phyloP scores from a whole-genome alignment of 768 basidiomycete genomes.

The Pseudohyphozyma bogoriensis region DNA sequence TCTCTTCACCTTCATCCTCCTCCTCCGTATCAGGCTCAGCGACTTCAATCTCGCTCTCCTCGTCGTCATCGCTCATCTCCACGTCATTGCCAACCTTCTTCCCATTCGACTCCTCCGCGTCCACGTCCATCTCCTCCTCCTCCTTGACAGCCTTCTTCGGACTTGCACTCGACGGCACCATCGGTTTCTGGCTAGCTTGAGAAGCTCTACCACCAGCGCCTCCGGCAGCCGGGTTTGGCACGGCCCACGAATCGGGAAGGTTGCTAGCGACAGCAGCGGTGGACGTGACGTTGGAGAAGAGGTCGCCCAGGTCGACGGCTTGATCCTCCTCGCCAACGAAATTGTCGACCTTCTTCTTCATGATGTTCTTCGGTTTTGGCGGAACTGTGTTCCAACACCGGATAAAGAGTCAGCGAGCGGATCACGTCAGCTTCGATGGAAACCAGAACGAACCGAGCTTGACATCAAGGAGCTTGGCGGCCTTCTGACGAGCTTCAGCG shows the following conservation, averaged over 20 bases:
- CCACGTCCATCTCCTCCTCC: background rate
- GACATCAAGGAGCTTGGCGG: slow-evolving; percentile 60
- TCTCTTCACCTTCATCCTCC: slow-evolving; percentile 31
- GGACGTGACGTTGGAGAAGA: slow-evolving; percentile 4
- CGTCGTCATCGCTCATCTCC: slow-evolving; percentile 22
- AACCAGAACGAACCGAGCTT: slow-evolving; percentile 52
- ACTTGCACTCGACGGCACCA: slow-evolving; percentile 1
- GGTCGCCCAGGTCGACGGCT: background rate
- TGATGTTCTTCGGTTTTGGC: slow-evolving; percentile 25
- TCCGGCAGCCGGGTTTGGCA: background rate
- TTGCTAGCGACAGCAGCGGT: background rate
- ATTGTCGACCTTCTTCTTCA: slow-evolving; percentile 18
- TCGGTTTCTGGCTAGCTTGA: background rate
- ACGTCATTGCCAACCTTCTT: background rate
- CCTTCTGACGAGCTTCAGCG: slow-evolving; percentile 49
- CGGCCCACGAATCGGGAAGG: too few species aligned
- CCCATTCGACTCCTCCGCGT: background rate
- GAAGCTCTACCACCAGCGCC: background rate
- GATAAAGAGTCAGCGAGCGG: slow-evolving; percentile 8
- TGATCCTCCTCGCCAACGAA: slow-evolving; percentile 6
- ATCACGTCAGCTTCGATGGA: background rate
- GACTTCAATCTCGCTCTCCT: slow-evolving; percentile 9
- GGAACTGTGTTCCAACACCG: slow-evolving; percentile 30
- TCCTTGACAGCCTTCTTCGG: slow-evolving; percentile 1
- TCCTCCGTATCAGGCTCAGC: slow-evolving; percentile 8